phyloP scores from a whole-genome alignment of 2,329 filamentous ascomycete species.

The Stachybotrys elegans region DNA sequence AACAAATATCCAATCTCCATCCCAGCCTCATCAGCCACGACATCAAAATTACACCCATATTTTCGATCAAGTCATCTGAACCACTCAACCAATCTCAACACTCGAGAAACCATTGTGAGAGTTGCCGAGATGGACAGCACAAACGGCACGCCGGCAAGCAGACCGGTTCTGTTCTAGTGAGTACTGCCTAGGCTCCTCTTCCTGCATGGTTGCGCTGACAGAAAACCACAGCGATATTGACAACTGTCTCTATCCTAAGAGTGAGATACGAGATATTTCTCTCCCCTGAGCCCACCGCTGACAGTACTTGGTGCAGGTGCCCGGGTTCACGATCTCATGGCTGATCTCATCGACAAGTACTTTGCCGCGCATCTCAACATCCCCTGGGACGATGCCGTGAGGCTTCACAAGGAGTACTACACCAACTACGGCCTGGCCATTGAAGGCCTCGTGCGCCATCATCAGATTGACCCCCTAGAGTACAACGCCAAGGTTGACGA shows the following conservation, averaged over 20 bases:
- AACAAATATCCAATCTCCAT: too few relatives aligned
- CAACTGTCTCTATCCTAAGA: conserved; percentile 92
- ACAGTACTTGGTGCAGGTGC: conserved; percentile 45
- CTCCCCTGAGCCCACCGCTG: too few relatives aligned
- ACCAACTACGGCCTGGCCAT: conserved; percentile 95
- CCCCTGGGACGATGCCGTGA: conserved; percentile 69
- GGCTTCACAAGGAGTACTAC: conserved; percentile 89
- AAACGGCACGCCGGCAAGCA: conserved; percentile 26
- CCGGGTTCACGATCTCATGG: conserved; percentile 86
- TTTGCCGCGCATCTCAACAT: conserved; percentile 68
- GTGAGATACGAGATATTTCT: conserved; percentile 39
- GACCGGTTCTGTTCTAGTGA: conserved; percentile 40
- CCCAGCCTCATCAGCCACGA: too few relatives aligned
- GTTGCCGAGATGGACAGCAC: conserved; percentile 29
- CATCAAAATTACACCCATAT: too few relatives aligned
- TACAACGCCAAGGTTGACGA: conserved; percentile 96
- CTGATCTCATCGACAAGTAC: conserved; percentile 66
- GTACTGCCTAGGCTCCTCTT: conserved; percentile 5
- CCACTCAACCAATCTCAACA: too few relatives aligned
- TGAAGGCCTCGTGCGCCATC: conserved; percentile 86
- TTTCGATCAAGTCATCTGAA: too few relatives aligned
- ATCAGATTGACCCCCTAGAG: conserved; percentile 90
- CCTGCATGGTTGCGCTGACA: too few relatives aligned
- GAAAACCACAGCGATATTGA: conserved; percentile 98
- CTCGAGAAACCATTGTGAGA: too few relatives aligned